Conservation (phyloP, 257 asterid genomes). For the Nicotiana tabacum region DNA sequence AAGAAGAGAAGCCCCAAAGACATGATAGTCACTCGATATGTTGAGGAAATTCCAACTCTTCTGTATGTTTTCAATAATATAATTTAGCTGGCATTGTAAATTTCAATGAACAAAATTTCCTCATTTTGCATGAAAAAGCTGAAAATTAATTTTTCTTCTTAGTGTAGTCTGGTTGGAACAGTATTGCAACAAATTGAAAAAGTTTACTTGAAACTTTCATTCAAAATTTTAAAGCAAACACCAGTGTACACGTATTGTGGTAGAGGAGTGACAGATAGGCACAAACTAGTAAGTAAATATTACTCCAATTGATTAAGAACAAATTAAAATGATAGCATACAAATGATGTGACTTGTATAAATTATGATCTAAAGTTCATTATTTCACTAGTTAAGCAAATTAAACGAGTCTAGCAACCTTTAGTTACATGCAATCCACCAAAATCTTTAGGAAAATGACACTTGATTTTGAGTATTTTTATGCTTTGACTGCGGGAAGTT, state of each 20-base stretch:
- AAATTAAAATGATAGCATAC: not conserved
- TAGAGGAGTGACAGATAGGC: not conserved
- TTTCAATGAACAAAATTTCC: not conserved
- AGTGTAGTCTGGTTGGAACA: not conserved
- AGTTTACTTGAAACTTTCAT: not conserved
- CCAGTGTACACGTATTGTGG: not conserved
- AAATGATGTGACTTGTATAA: no score
- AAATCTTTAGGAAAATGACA: constrained; percentile 14
- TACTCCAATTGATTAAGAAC: not conserved
- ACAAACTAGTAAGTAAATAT: not conserved
- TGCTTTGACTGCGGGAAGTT: not conserved
- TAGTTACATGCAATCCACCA: not conserved
- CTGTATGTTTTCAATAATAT: not conserved
- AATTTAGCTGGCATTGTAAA: not conserved
- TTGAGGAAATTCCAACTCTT: not conserved
- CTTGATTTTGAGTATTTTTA: not conserved
- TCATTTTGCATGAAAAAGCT: not conserved
- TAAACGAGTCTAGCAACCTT: not conserved
- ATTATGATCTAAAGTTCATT: not conserved
- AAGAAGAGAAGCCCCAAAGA: not conserved
- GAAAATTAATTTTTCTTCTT: no score
- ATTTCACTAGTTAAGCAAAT: not conserved
- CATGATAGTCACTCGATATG: not conserved
- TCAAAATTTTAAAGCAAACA: not conserved
- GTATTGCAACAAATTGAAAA: not conserved